Evolutionary conservation across 2,329 filamentous ascomycete species (phyloP).

Genomic region (Scortechinia acanthostroma): DNA sequence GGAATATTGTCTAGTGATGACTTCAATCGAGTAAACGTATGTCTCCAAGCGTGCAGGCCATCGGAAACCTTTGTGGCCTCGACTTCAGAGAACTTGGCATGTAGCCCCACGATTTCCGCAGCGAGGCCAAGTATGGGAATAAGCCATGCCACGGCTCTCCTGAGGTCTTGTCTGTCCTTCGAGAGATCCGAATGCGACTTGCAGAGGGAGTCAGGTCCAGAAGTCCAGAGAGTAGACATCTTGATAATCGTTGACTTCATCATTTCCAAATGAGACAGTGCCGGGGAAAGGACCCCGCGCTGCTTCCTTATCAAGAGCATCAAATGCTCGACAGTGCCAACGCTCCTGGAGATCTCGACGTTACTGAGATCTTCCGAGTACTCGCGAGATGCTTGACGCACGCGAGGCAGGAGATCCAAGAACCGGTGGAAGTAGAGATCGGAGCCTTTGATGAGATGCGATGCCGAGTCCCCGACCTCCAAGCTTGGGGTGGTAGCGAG

Average conservation of each 20-base stretch:
- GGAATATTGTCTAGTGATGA: neutral
- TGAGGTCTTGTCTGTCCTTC: conserved; percentile 15
- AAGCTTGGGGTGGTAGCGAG: conserved; percentile 42
- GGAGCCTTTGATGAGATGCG: conserved; percentile 26
- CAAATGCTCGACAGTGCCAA: conserved; percentile 81
- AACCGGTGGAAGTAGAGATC: conserved; percentile 76
- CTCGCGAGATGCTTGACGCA: conserved; percentile 60
- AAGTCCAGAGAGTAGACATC: neutral
- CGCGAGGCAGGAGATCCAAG: conserved; percentile 64
- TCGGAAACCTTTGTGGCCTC: conserved; percentile 16
- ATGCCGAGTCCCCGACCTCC: conserved; percentile 11
- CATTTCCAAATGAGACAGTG: conserved; percentile 23
- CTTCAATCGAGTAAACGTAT: conserved; percentile 9
- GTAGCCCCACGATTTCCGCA: conserved; percentile 32
- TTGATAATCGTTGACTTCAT: conserved; percentile 19
- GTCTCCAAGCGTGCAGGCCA: conserved; percentile 18
- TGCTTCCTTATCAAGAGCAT: conserved; percentile 60
- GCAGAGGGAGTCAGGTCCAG: neutral
- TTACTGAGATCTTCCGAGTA: conserved; percentile 80
- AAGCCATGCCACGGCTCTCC: conserved; percentile 28
- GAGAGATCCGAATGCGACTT: conserved; percentile 21
- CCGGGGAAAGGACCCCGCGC: conserved; percentile 36
- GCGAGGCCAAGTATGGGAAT: conserved; percentile 34
- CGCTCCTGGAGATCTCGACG: conserved; percentile 71
- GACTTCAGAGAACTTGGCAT: conserved; percentile 33